A percentile compares a stretch with the other conserved stretches of the same genome.
Conservation (phyloP, 352 stramenopile species). For the Globisporangium parvum region DNA sequence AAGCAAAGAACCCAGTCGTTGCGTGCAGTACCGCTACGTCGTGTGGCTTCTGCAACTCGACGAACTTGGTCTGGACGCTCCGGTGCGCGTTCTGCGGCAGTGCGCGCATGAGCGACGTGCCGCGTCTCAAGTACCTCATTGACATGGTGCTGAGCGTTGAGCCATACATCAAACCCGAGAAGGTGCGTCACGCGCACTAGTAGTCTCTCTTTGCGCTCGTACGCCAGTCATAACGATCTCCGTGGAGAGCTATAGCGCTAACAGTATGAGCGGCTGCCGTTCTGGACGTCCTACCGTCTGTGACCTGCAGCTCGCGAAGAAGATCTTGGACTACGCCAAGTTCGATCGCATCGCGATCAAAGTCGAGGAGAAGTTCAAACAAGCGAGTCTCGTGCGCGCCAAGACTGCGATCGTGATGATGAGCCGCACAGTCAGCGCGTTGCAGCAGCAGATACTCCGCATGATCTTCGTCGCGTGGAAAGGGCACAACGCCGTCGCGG, state of each 20-base stretch:
- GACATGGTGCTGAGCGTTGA: constrained; percentile 75
- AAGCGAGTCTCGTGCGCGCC: constrained; percentile 66
- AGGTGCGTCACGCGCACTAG: constrained; percentile 19
- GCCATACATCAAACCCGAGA: constrained; percentile 43
- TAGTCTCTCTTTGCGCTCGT: too few relatives aligned
- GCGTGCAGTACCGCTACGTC: constrained; percentile 19
- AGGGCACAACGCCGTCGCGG: constrained; percentile 41
- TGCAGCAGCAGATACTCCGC: constrained; percentile 59
- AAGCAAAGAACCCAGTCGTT: constrained; percentile 34
- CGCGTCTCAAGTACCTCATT: constrained; percentile 69
- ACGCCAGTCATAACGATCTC: neutral
- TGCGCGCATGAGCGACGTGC: constrained; percentile 61
- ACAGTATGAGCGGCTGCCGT: too few relatives aligned
- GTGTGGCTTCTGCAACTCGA: constrained; percentile 70
- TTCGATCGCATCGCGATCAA: constrained; percentile 74
- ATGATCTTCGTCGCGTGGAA: constrained; percentile 80
- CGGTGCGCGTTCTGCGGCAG: constrained; percentile 69
- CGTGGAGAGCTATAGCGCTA: neutral
- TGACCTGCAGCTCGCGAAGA: constrained; percentile 41
- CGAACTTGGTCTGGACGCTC: constrained; percentile 60
- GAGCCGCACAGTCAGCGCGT: constrained; percentile 47
- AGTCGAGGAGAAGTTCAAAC: constrained; percentile 68
- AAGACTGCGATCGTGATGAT: constrained; percentile 82
- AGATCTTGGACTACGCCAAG: constrained; percentile 71
- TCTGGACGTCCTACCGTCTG: neutral